Base-by-base conservation (phyloP, 306 rosid species). In the Hippophae rhamnoides region DNA sequence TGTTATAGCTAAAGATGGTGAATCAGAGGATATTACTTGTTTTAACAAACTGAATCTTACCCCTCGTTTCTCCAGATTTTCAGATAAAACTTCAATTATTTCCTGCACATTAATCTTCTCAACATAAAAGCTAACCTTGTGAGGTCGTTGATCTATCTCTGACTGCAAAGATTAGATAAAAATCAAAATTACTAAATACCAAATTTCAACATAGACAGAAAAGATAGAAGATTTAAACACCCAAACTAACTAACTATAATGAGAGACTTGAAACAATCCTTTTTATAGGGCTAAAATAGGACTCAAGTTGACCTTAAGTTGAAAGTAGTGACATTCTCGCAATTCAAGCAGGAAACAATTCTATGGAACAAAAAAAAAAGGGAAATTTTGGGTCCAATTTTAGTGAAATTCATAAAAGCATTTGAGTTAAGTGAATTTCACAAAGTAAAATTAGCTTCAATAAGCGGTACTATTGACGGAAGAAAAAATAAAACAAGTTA, bases 51-150 rank as follows among this genome's bases (percentile, higher is more conserved):
- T 49, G 13, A 49, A 23, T 12, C 83, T 84, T 72, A 86, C 89
- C 84, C 93, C 87, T 9, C 74, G 79, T 52, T 80, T 76, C 68
- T 69, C 80, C 40, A 89, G 63, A 61, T 81, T 61, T 47, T 72
- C 66, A 6, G 84, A 76, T 10, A 86, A 78, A 76, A 60, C 73
- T 51, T 76, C 58, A 10, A 71, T 72, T 51, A 84, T 71, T 58
- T 56, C 70, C 47, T 62, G 56, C 47, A 84, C 97, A 68, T 76
- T 63, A 53, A 25, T 79, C 84, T 86, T 78, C 61, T 83, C 87
- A 52, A 89, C 63, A 58, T 63, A 86, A 66, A 89, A 89, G 93
- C 97, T 84, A 68, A 86, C 84, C 69, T 89, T 89, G 79, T 80
- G 87, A 54, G 95, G 87, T 23, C 89, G 78, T 66, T 89, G 95